These are phyloP conservation scores for Quercus rubra DNA, from an alignment of 306 rosid genomes.

Conservation along the genomic window DNA sequence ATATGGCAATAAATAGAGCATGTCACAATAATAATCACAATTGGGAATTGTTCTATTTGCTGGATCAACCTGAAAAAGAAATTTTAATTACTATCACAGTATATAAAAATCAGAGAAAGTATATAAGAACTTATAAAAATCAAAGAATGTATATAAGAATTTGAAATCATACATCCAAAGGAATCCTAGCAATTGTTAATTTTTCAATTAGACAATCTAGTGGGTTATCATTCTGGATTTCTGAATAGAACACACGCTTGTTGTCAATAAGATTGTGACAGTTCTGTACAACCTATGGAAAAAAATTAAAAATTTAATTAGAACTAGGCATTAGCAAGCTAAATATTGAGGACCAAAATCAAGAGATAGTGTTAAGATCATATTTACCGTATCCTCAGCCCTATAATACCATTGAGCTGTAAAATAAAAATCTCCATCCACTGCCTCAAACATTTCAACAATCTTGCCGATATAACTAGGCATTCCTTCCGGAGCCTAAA, in stretches of 20 bases:
- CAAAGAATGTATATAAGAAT: background rate
- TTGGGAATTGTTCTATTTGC: slow-evolving; percentile 29
- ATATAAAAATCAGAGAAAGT: background rate
- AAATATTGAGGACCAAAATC: background rate
- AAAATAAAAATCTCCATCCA: slow-evolving; percentile 48
- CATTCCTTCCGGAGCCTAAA: slow-evolving; percentile 53
- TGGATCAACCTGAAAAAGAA: slow-evolving; percentile 34
- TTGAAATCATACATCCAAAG: slow-evolving; percentile 36
- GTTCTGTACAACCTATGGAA: slow-evolving; percentile 47
- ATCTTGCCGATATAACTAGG: slow-evolving; percentile 53
- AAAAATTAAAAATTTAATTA: background rate
- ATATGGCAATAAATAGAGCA: slow-evolving; percentile 49
- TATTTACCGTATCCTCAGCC: slow-evolving; percentile 69
- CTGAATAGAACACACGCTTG: slow-evolving; percentile 72
- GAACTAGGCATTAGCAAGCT: background rate
- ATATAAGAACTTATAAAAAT: background rate
- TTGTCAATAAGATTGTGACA: slow-evolving; percentile 42
- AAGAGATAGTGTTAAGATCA: background rate
- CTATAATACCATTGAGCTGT: slow-evolving; percentile 86
- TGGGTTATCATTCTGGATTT: slow-evolving; percentile 60
- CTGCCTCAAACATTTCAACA: slow-evolving; percentile 64
- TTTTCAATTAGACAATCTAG: slow-evolving; percentile 59
- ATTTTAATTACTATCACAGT: background rate
- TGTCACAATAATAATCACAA: slow-evolving; percentile 57
- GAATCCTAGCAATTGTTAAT: slow-evolving; percentile 33